Percentiles rank a stretch among this genome's conserved stretches.
These are phyloP conservation scores for Mortierella sp. DNA, from an alignment of 371 early-diverging fungal genomes.

Conservation along the genomic window DNA sequence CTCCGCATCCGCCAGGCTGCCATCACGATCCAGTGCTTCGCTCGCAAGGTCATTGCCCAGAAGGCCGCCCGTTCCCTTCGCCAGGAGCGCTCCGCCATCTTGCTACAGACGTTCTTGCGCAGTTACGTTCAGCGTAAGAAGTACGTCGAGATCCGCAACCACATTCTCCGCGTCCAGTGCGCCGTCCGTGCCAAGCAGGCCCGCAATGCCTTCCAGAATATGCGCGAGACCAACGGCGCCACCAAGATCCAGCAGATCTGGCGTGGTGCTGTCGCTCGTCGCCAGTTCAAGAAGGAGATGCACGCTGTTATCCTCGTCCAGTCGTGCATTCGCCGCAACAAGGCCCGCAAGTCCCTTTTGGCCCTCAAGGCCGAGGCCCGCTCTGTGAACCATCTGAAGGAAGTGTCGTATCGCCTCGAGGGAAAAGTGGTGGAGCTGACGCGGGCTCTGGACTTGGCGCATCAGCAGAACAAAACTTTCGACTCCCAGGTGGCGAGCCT, in stretches of 20 bases:
- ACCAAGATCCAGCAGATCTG: constrained; percentile 79
- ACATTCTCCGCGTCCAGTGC: constrained; percentile 62
- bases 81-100: constrained; percentile 79
- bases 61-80: constrained; percentile 66
- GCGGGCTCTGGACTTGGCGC: constrained; percentile 80
- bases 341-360: constrained; percentile 75
- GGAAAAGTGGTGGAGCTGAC: constrained; percentile 96
- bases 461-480: constrained; percentile 77
- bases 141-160: constrained; percentile 54
- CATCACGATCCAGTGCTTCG: constrained; percentile 70
- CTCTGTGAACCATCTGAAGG: constrained; percentile 92
- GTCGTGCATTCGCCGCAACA: constrained; percentile 80
- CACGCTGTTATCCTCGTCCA: constrained; percentile 81
- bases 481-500: constrained; percentile 66
- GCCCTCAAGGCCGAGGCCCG: constrained; percentile 84
- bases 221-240: constrained; percentile 80
- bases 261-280: constrained; percentile 75
- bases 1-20: constrained; percentile 70
- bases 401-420: constrained; percentile 92
- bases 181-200: constrained; percentile 73
- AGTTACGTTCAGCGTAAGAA: constrained; percentile 73
- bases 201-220: constrained; percentile 61
- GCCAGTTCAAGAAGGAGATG: constrained; percentile 63
- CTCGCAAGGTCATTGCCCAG: constrained; percentile 76
- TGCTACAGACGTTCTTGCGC: constrained; percentile 82